Percentiles rank a stretch among this genome's conserved stretches.
Evolutionary conservation across 2,329 filamentous ascomycete genomes (phyloP).

Genomic region (Sporothrix protearum): DNA sequence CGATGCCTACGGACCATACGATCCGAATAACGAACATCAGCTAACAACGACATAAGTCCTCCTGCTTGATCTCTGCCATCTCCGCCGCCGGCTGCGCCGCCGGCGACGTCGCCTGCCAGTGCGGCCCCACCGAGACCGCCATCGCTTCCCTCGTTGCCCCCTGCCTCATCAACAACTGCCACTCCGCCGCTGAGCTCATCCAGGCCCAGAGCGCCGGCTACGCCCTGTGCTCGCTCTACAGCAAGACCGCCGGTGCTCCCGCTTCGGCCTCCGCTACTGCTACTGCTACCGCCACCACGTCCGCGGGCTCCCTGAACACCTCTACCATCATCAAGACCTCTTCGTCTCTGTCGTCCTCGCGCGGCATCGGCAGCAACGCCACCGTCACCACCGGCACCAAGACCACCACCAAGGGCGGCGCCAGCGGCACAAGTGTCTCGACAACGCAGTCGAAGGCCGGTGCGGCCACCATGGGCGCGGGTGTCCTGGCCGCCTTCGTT

Average conservation of each 20-base stretch:
- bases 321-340: neutral
- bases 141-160: slow-evolving; percentile 34
- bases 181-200: slow-evolving; percentile 29
- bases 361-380: slow-evolving; percentile 18
- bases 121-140: slow-evolving; percentile 38
- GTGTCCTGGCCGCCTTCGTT: slow-evolving; percentile 19
- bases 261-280: slow-evolving; percentile 16
- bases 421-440: neutral
- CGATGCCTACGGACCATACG: neutral
- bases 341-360: neutral
- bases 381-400: slow-evolving; percentile 23
- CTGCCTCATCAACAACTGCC: slow-evolving; percentile 38
- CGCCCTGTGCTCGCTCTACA: slow-evolving; percentile 35
- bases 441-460: slow-evolving; percentile 3
- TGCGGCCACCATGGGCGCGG: slow-evolving; percentile 13
- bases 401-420: slow-evolving; percentile 11
- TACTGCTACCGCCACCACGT: neutral
- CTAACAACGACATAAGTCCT: slow-evolving; percentile 36
- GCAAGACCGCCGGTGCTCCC: slow-evolving; percentile 27
- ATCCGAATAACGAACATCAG: too few species aligned
- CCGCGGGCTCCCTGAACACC: slow-evolving; percentile 21
- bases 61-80: slow-evolving; percentile 48
- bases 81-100: slow-evolving; percentile 44
- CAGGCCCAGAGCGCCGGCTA: slow-evolving; percentile 35
- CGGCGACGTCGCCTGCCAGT: slow-evolving; percentile 50